Percentiles rank a stretch among this genome's conserved stretches.
Conservation (phyloP, 108 stramenopile genomes). For the Pseudonitzschia multiseries region DNA sequence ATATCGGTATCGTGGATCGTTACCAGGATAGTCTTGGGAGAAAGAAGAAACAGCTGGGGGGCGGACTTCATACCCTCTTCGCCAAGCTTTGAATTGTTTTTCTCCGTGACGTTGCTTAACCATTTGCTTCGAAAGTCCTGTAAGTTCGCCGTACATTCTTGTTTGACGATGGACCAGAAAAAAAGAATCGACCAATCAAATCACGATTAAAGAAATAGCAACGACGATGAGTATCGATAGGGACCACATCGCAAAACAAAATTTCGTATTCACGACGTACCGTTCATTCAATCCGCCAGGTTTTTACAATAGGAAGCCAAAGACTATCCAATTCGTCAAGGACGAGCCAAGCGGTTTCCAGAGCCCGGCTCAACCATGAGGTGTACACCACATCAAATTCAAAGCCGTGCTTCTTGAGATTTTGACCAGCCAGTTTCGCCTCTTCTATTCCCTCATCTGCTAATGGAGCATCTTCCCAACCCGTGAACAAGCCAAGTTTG, state of each 20-base stretch:
- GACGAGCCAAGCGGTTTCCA: constrained; percentile 81
- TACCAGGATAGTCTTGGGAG: constrained; percentile 43
- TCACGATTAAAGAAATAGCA: background rate
- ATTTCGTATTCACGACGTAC: background rate
- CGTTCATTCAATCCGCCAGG: constrained; percentile 94
- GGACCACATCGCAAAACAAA: background rate
- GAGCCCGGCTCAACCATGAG: constrained; percentile 92
- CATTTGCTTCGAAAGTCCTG: constrained; percentile 92
- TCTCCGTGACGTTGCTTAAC: constrained; percentile 90
- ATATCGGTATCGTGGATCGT: constrained; percentile 83
- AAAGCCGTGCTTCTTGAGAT: constrained; percentile 83
- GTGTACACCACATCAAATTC: constrained; percentile 98
- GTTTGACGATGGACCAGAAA: constrained; percentile 3
- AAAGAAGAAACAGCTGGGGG: constrained; percentile 87
- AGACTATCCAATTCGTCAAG: constrained; percentile 90
- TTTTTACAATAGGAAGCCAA: constrained; percentile 85
- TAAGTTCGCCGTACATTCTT: constrained; percentile 79
- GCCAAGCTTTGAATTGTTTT: constrained; percentile 91
- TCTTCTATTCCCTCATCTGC: constrained; percentile 88
- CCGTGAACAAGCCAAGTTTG: constrained; percentile 91
- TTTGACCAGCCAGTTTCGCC: constrained; percentile 76
- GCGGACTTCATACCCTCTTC: constrained; percentile 78
- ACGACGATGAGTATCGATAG: background rate
- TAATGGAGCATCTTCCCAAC: constrained; percentile 90
- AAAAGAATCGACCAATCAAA: background rate